A percentile compares a stretch with the other conserved stretches of the same genome.
Evolutionary conservation across 495 filamentous ascomycete species (phyloP).

Genomic region (Rostrohypoxylon terebratum): DNA sequence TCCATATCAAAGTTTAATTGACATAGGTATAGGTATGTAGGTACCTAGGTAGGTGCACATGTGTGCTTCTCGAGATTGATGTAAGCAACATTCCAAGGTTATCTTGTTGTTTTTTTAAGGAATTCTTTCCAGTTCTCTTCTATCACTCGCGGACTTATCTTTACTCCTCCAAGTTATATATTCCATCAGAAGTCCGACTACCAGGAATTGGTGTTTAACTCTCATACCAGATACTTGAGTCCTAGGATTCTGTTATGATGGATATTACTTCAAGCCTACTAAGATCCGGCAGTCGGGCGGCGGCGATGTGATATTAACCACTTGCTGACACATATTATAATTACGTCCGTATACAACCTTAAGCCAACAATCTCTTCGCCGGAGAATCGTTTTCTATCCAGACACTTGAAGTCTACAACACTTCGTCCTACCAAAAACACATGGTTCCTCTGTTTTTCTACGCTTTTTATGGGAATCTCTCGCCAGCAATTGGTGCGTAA

Average conservation of each 20-base stretch:
- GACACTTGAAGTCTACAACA: background rate
- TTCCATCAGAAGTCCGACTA: background rate
- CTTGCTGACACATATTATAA: background rate
- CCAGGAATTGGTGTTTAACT: background rate
- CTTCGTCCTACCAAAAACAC: constrained; percentile 49
- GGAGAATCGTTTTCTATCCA: constrained; percentile 10
- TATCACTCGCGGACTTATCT: background rate
- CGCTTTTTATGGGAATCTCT: constrained; percentile 15
- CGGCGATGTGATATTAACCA: background rate
- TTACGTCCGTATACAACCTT: constrained; percentile 24
- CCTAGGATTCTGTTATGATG: background rate
- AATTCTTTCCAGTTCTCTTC: background rate
- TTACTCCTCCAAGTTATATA: background rate
- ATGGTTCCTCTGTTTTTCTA: constrained; percentile 28
- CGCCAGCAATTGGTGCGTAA: constrained; percentile 45
- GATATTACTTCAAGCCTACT: background rate
- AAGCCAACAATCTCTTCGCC: background rate
- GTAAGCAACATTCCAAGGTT: too few species aligned
- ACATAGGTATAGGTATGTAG: background rate
- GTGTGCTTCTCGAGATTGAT: background rate
- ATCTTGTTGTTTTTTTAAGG: too few species aligned
- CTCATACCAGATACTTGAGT: background rate
- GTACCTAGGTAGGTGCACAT: background rate
- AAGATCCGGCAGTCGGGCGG: constrained; percentile 1
- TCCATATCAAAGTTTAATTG: background rate